A percentile compares a stretch with the other conserved stretches of the same genome.
Evolutionary conservation across 1,284 basidiomycete species (phyloP).

Genomic region (Gymnopus androsaceus): DNA sequence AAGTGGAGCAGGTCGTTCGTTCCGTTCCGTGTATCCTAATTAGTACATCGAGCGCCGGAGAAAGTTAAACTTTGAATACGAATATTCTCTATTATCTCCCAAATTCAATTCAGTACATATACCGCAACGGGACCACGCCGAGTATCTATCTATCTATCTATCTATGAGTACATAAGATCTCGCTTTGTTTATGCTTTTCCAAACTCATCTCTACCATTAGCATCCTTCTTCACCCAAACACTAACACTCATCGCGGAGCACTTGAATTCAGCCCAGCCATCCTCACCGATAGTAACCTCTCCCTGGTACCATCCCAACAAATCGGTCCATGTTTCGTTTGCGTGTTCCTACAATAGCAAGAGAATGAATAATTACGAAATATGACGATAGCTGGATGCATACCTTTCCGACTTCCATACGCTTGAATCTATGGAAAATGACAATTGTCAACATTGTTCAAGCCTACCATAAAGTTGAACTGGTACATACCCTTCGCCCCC

Average conservation of each 20-base stretch:
- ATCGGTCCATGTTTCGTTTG: conserved; percentile 56
- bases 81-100: no score
- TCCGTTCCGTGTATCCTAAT: no score
- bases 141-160: no score
- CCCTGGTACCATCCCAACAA: conserved; percentile 53
- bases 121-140: no score
- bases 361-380: background rate
- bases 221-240: conserved; percentile 50
- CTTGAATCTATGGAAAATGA: conserved; percentile 28
- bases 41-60: no score
- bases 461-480: background rate
- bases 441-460: background rate
- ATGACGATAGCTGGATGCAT: background rate
- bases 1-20: no score
- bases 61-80: no score
- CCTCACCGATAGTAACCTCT: conserved; percentile 51
- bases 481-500: conserved; percentile 31
- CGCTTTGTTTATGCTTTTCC: conserved; percentile 5
- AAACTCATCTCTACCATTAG: conserved; percentile 44
- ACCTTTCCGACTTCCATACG: conserved; percentile 46
- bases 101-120: no score
- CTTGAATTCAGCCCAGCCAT: conserved; percentile 54
- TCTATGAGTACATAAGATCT: no score
- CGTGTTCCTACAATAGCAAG: conserved; percentile 35
- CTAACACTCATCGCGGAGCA: conserved; percentile 45